A percentile compares a stretch with the other conserved stretches of the same genome.
Conservation (phyloP, 257 asterid species). For the Haberlea rhodopensis region DNA sequence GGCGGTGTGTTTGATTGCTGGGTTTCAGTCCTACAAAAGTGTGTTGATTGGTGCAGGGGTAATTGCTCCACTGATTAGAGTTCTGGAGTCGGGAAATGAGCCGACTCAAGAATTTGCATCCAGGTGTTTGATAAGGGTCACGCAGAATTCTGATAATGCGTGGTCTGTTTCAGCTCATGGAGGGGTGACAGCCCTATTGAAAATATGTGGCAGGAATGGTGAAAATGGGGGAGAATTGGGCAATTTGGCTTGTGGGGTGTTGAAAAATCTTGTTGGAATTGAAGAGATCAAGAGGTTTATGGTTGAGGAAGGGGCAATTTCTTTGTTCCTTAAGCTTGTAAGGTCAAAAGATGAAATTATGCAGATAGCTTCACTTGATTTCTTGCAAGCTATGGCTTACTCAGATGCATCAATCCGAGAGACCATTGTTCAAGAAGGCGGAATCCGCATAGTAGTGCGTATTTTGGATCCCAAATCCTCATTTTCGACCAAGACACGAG, state of each 20-base stretch:
- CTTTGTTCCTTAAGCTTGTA: constrained; percentile 45
- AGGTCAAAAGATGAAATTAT: constrained; percentile 52
- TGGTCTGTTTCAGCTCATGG: constrained; percentile 98
- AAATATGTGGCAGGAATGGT: constrained; percentile 42
- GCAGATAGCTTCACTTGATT: constrained; percentile 62
- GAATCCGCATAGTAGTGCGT: constrained; percentile 53
- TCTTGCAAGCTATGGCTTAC: constrained; percentile 67
- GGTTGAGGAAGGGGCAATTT: constrained; percentile 84
- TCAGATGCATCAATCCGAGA: constrained; percentile 57
- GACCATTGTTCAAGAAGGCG: constrained; percentile 56
- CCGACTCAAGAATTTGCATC: constrained; percentile 54
- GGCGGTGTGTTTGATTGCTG: constrained; percentile 51
- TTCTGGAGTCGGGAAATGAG: constrained; percentile 61
- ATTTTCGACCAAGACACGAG: constrained; percentile 59
- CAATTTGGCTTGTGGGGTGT: constrained; percentile 61
- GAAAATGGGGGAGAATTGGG: constrained; percentile 42
- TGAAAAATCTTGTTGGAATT: constrained; percentile 76
- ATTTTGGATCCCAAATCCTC: constrained; percentile 60
- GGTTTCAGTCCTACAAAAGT: constrained; percentile 34
- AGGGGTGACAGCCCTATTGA: constrained; percentile 73
- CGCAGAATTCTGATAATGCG: constrained; percentile 86
- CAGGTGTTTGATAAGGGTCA: constrained; percentile 73
- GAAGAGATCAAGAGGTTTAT: constrained; percentile 86
- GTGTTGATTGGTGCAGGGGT: constrained; percentile 53
- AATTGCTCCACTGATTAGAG: constrained; percentile 62